These are phyloP conservation scores for Neurospora sp. DNA, from an alignment of 495 filamentous ascomycete genomes.

Conservation along the genomic window DNA sequence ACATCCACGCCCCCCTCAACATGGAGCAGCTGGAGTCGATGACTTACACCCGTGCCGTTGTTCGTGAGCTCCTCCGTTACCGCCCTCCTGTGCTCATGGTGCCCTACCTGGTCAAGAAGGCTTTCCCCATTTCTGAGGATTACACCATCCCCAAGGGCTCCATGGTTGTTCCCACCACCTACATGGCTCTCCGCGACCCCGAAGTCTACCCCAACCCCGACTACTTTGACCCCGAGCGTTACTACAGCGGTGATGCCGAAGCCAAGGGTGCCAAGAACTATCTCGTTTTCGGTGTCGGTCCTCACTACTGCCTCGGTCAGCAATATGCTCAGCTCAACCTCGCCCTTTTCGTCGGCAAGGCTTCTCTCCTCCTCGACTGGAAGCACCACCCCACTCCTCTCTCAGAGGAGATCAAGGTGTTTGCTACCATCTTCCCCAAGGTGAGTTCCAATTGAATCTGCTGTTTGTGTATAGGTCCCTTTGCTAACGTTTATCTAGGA, in stretches of 20 bases:
- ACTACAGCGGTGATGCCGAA: conserved; percentile 84
- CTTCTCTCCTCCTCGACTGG: conserved; percentile 87
- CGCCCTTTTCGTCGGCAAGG: conserved; percentile 87
- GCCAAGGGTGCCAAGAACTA: conserved; percentile 86
- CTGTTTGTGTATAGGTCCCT: neutral
- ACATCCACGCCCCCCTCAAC: conserved; percentile 56
- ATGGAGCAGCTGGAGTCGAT: conserved; percentile 82
- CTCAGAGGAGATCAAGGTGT: conserved; percentile 95
- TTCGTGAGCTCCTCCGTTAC: conserved; percentile 90
- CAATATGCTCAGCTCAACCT: conserved; percentile 86
- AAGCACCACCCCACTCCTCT: conserved; percentile 67
- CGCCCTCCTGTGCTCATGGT: conserved; percentile 97
- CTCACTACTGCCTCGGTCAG: conserved; percentile 95
- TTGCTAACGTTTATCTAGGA: conserved; percentile 31
- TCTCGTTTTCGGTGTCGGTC: conserved; percentile 91
- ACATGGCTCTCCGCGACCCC: conserved; percentile 83
- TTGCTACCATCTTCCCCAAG: conserved; percentile 95
- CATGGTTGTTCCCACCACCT: conserved; percentile 89
- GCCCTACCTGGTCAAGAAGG: conserved; percentile 89
- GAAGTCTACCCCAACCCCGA: conserved; percentile 89
- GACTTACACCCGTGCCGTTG: conserved; percentile 84
- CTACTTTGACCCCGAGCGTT: conserved; percentile 82
- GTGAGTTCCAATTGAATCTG: conserved; percentile 38
- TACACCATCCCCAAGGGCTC: conserved; percentile 89
- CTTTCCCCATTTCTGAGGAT: conserved; percentile 79